Evolutionary conservation across 345 rosid genomes (phyloP), one percentile per base, ranked within the genome.

Genomic region (Linum usitatissimum): DNA sequence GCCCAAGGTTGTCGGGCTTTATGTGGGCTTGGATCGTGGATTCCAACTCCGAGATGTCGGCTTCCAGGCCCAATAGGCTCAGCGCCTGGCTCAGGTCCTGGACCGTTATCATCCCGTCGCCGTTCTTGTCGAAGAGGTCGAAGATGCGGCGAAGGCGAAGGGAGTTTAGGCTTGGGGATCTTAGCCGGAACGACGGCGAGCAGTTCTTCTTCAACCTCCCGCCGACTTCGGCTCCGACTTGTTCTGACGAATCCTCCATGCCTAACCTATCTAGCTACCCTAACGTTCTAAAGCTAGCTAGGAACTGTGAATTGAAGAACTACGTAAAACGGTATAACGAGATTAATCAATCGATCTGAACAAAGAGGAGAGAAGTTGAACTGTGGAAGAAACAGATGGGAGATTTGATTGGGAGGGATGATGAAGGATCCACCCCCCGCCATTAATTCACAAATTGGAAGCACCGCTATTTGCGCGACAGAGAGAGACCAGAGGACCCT

Each of bases 51-150:
- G 85, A 62, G 66, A 82, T 48, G 60, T 85, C 85, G 0, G 85
- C 74, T 31, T 83, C 83, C 51, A 86, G 90, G 40, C 96, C 92
- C 6, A 88, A 85, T 58, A 75, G 75, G 42, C 62, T 0, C 0
- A 88, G 75, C n/a, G 96, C 98, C 48, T 82, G 87, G 68, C 73
- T 71, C 9, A 91, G 77, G 65, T 86, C 96, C 5, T 74, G 61
- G 18, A 76, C 79, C 59, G 89, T 85, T 70, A 91, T 85, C 74
- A 73, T 80, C 1, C 77, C 86, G 54, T 88, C 96, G 6, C 92
- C 89, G 61, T 91, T 84, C 75, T 75, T 79, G 87, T 91, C 92
- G 67, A 91, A 91, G 30, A 82, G 77, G 61, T 86, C 91, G 62
- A 91, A 91, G 42, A 82, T 76, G 31, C 96, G 87, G 70, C 77